phyloP scores from a whole-genome alignment of 306 rosid species.

The Quercus suber region DNA sequence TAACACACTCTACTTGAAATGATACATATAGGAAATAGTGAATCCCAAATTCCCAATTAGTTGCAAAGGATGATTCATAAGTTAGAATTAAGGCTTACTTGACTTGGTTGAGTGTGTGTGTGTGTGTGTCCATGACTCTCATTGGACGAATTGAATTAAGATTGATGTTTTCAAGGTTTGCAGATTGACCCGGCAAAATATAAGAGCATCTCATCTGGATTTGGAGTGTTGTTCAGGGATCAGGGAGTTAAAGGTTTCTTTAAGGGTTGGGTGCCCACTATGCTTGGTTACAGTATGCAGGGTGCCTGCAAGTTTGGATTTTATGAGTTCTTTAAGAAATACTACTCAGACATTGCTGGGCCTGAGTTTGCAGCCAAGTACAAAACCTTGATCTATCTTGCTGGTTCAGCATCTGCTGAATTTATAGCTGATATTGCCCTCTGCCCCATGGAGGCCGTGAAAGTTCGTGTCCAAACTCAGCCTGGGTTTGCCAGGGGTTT shows the following conservation, averaged over 20 bases:
- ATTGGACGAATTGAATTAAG: not conserved
- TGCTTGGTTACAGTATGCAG: conserved; percentile 79
- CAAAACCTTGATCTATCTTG: conserved; percentile 71
- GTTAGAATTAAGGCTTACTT: not conserved
- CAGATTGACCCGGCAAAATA: conserved; percentile 78
- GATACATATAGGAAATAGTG: not conserved
- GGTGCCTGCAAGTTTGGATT: conserved; percentile 82
- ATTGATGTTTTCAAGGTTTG: not conserved
- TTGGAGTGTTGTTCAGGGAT: conserved; percentile 65
- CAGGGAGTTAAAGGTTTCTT: conserved; percentile 72
- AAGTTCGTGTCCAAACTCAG: conserved; percentile 89
- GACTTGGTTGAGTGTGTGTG: not conserved
- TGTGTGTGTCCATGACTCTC: not conserved
- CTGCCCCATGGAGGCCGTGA: conserved; percentile 88
- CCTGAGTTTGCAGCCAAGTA: conserved; percentile 69
- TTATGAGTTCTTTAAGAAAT: conserved; percentile 86
- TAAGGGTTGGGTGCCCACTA: conserved; percentile 80
- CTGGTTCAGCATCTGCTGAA: conserved; percentile 88
- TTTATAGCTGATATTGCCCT: conserved; percentile 73
- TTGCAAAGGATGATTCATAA: not conserved
- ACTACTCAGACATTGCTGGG: conserved; percentile 77
- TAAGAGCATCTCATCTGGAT: conserved; percentile 62
- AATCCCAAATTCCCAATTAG: not conserved
- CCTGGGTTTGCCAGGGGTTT: conserved; percentile 84
- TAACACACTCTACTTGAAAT: not conserved